These are phyloP conservation scores for Dalechampia spathulata DNA, from an alignment of 441 rosid genomes.

Conservation along the genomic window DNA sequence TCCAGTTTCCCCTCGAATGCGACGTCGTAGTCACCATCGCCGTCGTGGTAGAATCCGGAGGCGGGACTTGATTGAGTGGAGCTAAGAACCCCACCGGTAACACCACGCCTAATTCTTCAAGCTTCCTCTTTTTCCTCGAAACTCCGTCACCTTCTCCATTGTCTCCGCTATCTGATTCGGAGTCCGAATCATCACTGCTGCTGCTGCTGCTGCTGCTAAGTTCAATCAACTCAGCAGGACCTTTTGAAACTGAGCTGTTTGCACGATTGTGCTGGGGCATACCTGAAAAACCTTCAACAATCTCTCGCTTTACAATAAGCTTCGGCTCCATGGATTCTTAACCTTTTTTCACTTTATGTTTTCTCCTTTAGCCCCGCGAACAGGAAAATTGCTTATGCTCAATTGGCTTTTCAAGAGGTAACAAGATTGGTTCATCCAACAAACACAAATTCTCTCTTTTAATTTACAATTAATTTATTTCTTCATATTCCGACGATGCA, in stretches of 20 bases:
- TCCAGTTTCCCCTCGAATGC: not conserved
- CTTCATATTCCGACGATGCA: no score
- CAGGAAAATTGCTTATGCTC: no score
- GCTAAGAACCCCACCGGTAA: conserved; percentile 38
- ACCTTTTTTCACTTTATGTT: no score
- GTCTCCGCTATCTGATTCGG: conserved; percentile 23
- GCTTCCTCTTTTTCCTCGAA: conserved; percentile 26
- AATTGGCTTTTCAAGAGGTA: no score
- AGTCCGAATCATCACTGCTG: conserved; percentile 38
- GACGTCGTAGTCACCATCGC: conserved; percentile 7
- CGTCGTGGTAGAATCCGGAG: not conserved
- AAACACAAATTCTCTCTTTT: no score
- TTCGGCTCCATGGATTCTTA: conserved; percentile 20
- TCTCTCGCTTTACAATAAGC: conserved; percentile 33
- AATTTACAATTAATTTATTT: no score
- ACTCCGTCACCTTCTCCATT: conserved; percentile 6
- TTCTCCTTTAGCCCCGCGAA: no score
- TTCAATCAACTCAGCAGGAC: conserved; percentile 31
- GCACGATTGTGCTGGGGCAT: conserved; percentile 3
- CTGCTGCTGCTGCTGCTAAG: conserved; percentile 26
- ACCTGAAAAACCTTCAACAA: not conserved
- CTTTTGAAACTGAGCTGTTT: conserved; percentile 3
- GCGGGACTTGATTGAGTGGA: conserved; percentile 13
- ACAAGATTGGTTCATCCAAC: no score
- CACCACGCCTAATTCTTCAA: conserved; percentile 24